phyloP scores from a whole-genome alignment of 2,329 filamentous ascomycete genomes.

The Didymella exigua region DNA sequence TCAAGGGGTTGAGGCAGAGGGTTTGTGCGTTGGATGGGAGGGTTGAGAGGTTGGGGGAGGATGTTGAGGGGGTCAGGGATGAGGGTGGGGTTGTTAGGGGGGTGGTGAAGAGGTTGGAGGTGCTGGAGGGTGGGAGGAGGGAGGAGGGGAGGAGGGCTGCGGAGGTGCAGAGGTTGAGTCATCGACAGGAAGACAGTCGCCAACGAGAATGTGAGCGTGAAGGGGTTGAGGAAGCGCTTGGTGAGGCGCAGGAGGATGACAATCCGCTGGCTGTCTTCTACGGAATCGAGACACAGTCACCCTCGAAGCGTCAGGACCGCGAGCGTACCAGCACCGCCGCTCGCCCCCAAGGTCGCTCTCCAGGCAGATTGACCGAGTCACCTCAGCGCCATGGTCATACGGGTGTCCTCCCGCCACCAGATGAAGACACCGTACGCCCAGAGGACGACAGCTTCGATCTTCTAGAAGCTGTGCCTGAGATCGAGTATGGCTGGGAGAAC shows the following conservation, averaged over 20 bases:
- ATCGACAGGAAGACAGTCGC: background rate
- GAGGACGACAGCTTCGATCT: slow-evolving; percentile 14
- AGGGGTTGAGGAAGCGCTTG: background rate
- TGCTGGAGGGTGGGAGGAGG: slow-evolving; percentile 17
- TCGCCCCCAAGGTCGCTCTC: background rate
- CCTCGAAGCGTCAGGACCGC: background rate
- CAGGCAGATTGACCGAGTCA: background rate
- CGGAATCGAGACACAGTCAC: background rate
- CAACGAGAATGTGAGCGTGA: background rate
- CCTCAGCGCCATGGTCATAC: background rate
- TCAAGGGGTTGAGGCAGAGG: slow-evolving; percentile 25
- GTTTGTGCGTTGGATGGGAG: slow-evolving; percentile 21
- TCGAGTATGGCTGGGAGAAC: slow-evolving; percentile 1
- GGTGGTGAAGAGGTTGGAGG: slow-evolving; percentile 19
- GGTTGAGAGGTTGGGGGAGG: slow-evolving; percentile 8
- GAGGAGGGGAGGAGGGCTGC: slow-evolving; percentile 15
- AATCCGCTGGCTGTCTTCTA: slow-evolving; percentile 9
- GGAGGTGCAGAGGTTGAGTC: slow-evolving; percentile 14
- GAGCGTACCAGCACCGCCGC: background rate
- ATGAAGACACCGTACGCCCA: background rate
- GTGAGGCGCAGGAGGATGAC: background rate
- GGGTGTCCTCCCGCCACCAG: background rate
- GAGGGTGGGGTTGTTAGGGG: slow-evolving; percentile 2
- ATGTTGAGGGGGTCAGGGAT: slow-evolving; percentile 17
- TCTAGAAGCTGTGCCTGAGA: background rate